Evolutionary conservation across 768 basidiomycete genomes (phyloP).

Genomic region (Lactarius indigo): DNA sequence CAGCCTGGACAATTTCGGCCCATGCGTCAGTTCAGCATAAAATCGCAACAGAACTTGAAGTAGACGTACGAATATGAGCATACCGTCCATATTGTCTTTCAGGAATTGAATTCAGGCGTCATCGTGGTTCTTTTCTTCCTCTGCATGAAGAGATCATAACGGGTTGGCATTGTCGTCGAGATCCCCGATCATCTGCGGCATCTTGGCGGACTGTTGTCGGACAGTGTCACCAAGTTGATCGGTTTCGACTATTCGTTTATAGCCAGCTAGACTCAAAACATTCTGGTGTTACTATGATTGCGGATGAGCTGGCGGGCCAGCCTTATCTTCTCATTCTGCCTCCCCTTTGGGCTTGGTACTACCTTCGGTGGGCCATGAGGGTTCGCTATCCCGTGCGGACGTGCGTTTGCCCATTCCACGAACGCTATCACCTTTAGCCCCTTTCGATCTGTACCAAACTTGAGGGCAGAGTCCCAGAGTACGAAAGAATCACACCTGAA

Average conservation of each 20-base stretch:
- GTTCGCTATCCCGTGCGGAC: background rate
- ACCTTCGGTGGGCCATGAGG: background rate
- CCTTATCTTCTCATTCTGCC: background rate
- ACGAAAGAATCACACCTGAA: background rate
- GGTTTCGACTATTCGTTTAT: background rate
- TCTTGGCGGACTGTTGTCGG: background rate
- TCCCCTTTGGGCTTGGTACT: background rate
- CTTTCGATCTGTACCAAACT: background rate
- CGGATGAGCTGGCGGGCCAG: background rate
- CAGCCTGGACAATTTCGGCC: background rate
- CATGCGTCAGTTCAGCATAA: background rate
- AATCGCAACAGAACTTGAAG: background rate
- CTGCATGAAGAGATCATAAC: conserved; percentile 38
- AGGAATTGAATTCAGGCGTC: background rate
- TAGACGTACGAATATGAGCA: conserved; percentile 37
- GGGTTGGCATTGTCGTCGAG: conserved; percentile 38
- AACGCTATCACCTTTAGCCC: no score
- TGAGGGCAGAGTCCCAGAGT: background rate
- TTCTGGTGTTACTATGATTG: background rate
- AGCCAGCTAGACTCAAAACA: background rate
- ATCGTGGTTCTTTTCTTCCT: background rate
- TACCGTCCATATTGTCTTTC: background rate
- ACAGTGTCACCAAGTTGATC: background rate
- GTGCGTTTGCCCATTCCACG: no score
- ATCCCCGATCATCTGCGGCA: background rate